Percentiles rank a stretch among this genome's conserved stretches.
Evolutionary conservation across 768 basidiomycete genomes (phyloP).

Genomic region (Pleurotus salmoneostramineus): DNA sequence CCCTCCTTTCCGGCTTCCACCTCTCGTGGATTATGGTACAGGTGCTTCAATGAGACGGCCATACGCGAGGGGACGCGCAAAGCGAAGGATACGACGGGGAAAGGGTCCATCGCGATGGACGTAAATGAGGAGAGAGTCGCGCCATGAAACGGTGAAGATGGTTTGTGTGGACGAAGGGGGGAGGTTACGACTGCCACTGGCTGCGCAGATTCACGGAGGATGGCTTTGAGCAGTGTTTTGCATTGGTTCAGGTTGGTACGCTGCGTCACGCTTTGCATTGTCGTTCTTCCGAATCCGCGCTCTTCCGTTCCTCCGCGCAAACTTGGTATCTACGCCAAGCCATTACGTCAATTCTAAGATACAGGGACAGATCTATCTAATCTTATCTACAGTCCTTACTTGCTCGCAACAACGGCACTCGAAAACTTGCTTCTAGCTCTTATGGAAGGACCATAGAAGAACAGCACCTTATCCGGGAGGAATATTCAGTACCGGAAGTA

Average conservation of each 20-base stretch:
- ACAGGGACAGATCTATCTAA: too few relatives aligned
- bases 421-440: slow-evolving; percentile 37
- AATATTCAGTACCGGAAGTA: neutral
- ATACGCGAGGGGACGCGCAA: slow-evolving; percentile 88
- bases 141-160: slow-evolving; percentile 57
- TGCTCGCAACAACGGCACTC: slow-evolving; percentile 21
- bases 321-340: too few relatives aligned
- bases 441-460: slow-evolving; percentile 38
- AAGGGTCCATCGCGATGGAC: slow-evolving; percentile 85
- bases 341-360: too few relatives aligned
- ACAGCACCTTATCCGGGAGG: slow-evolving; percentile 27
- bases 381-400: neutral
- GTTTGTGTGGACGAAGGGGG: slow-evolving; percentile 26
- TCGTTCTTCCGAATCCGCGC: neutral
- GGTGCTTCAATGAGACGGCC: slow-evolving; percentile 51
- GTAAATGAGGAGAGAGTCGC: slow-evolving; percentile 94
- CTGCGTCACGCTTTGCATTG: neutral
- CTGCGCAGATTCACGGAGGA: slow-evolving; percentile 77
- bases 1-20: neutral
- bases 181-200: slow-evolving; percentile 86
- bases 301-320: too few relatives aligned
- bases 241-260: too few relatives aligned
- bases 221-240: slow-evolving; percentile 35
- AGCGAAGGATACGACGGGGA: slow-evolving; percentile 86
- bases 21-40: neutral